These are phyloP conservation scores for Cardiosporidium cionae DNA, from an alignment of 169 alveolate species.

Conservation along the genomic window DNA sequence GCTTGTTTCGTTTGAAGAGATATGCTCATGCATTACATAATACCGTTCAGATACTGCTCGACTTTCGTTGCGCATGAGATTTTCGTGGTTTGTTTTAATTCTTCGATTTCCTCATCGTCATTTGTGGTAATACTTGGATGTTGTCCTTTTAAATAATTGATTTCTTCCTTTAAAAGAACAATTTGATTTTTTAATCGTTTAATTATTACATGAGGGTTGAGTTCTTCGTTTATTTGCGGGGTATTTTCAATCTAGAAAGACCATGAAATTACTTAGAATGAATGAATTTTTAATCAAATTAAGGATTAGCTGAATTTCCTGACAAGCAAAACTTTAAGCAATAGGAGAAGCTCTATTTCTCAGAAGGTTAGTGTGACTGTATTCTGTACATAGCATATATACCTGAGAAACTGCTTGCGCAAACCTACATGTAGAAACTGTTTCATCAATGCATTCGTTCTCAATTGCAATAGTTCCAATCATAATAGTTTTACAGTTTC, in stretches of 20 bases:
- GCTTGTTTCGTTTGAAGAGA: too few species aligned
- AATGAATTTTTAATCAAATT: too few species aligned
- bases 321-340: too few species aligned
- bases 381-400: too few species aligned
- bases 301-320: too few species aligned
- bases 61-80: conserved; percentile 63
- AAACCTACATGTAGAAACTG: conserved; percentile 67
- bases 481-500: conserved; percentile 84
- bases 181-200: conserved; percentile 71
- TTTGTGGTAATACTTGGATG: conserved; percentile 58
- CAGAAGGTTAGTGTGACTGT: too few species aligned
- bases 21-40: too few species aligned
- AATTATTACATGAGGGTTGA: conserved; percentile 72
- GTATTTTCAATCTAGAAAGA: conserved; percentile 52
- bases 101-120: conserved; percentile 15
- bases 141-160: conserved; percentile 64
- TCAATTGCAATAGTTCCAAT: conserved; percentile 74
- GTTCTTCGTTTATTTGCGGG: conserved; percentile 73
- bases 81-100: conserved; percentile 57
- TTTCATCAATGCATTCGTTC: conserved; percentile 62
- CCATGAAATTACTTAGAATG: too few species aligned
- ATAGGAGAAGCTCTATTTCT: too few species aligned
- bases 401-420: conserved; percentile 33
- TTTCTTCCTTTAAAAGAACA: conserved; percentile 69
- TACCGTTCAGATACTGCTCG: conserved; percentile 52